Evolutionary conservation across 148 eudicot species (phyloP), one percentile per base, ranked within the genome.

Genomic region (Beta vulgaris): DNA sequence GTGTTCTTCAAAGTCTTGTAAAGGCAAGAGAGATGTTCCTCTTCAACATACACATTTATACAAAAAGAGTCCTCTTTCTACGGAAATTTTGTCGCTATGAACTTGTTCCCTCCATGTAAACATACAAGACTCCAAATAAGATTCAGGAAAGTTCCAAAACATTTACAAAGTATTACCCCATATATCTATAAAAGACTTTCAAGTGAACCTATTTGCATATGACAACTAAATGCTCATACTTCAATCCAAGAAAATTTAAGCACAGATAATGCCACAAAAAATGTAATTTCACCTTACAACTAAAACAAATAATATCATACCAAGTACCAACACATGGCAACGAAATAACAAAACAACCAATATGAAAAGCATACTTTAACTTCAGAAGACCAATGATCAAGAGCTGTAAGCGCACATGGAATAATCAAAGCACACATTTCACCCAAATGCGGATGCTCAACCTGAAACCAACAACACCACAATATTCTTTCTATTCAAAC

Each of bases 341-440:
- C n/a, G n/a, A n/a, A 69, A 29, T 26, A 28, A 70, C 10, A 21
- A 61, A 63, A 23, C 32, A 69, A 7, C 36, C 10, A 32, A 61
- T 25, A 4, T 28, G 49, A 79, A 25, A 53, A 57, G 78, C 89
- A 54, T 84, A 95, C 99, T 77, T 95, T 95, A 60, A 95, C 97
- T 84, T 89, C 90, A n/a, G 97, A 73, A 40, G 97, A 92, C 99
- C 99, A 95, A 78, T 95, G 99, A 89, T 95, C 99, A 65, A 95
- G 92, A 81, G 91, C 89, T 42, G 97, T 92, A 25, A 95, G 85
- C 14, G 86, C 91, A 81, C 97, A 90, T 26, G 99, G 99, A 77
- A 89, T 72, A 64, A 95, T 75, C 87, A 90, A 84, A 62, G 76
- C 53, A 79, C 89, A 92, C 68, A 91, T 39, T 66, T 82, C 83